Conservation (phyloP, 768 basidiomycete genomes). For the Pisolithus tinctorius region DNA sequence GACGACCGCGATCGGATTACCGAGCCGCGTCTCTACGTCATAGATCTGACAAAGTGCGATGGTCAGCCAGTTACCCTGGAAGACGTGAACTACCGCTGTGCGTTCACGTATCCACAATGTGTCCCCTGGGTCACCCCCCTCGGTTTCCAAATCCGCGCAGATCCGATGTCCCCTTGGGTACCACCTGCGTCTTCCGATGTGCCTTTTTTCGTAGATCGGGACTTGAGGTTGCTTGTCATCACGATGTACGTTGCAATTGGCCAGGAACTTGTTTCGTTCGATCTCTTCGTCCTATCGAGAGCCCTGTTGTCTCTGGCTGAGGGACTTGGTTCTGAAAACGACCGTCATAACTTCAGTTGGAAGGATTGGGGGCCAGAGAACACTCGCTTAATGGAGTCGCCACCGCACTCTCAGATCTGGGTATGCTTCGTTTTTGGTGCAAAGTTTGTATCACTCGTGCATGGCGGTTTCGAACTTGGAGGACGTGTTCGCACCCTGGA, state of each 20-base stretch:
- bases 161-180: constrained; percentile 44
- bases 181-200: constrained; percentile 27
- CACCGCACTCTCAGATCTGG: constrained; percentile 40
- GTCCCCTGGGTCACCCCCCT: constrained; percentile 19
- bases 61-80: constrained; percentile 23
- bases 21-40: constrained; percentile 28
- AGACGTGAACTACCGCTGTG: constrained; percentile 28
- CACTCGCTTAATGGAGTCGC: constrained; percentile 36
- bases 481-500: constrained; percentile 21
- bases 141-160: constrained; percentile 42
- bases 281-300: constrained; percentile 38
- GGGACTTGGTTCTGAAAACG: constrained; percentile 9
- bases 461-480: constrained; percentile 7
- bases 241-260: constrained; percentile 33
- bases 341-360: constrained; percentile 34
- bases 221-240: constrained; percentile 41
- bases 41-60: constrained; percentile 34
- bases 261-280: constrained; percentile 24
- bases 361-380: constrained; percentile 44
- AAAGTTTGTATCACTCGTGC: constrained; percentile 31
- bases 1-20: constrained; percentile 15
- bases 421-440: constrained; percentile 53
- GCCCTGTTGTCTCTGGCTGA: constrained; percentile 27
- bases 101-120: constrained; percentile 38
- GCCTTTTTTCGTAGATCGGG: constrained; percentile 42